phyloP scores from a whole-genome alignment of 2,329 filamentous ascomycete species.

The Aspergillus melleus region DNA sequence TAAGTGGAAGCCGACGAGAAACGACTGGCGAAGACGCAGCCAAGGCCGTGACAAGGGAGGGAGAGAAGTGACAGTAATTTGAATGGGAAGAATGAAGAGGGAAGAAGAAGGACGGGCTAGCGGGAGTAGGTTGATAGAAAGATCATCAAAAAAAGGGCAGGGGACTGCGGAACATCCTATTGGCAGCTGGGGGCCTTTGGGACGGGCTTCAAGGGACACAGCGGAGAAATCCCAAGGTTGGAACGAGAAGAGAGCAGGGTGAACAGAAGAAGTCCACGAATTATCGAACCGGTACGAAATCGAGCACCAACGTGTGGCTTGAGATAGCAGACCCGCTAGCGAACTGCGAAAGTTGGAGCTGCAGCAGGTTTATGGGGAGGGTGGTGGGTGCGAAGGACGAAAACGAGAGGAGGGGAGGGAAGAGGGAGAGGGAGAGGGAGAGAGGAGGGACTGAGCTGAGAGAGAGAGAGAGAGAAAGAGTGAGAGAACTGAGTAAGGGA shows the following conservation, averaged over 20 bases:
- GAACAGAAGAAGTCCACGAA: conserved; percentile 7
- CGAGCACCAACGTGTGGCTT: conserved; percentile 27
- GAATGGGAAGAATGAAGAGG: conserved; percentile 8
- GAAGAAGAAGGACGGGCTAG: conserved; percentile 10
- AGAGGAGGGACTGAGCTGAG: background rate
- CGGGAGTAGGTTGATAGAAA: conserved; percentile 3
- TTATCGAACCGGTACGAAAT: conserved; percentile 21
- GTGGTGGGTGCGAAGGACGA: background rate
- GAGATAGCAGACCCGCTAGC: conserved; percentile 26
- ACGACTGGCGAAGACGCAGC: background rate
- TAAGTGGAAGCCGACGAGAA: background rate
- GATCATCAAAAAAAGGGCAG: conserved; percentile 17
- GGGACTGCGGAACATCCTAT: conserved; percentile 12
- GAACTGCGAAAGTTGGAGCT: conserved; percentile 15
- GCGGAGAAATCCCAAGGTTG: conserved; percentile 7
- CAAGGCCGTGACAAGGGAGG: conserved; percentile 3
- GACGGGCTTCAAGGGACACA: background rate
- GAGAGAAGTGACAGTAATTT: background rate
- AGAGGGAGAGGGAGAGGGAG: background rate
- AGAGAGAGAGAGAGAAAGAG: conserved; percentile 4
- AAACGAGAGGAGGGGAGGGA: background rate
- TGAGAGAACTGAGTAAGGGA: conserved; percentile 3
- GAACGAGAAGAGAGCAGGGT: conserved; percentile 6
- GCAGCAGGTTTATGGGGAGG: background rate
- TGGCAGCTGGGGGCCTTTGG: conserved; percentile 7